Conservation (phyloP, 345 rosid genomes). For the Luvunga scandens region DNA sequence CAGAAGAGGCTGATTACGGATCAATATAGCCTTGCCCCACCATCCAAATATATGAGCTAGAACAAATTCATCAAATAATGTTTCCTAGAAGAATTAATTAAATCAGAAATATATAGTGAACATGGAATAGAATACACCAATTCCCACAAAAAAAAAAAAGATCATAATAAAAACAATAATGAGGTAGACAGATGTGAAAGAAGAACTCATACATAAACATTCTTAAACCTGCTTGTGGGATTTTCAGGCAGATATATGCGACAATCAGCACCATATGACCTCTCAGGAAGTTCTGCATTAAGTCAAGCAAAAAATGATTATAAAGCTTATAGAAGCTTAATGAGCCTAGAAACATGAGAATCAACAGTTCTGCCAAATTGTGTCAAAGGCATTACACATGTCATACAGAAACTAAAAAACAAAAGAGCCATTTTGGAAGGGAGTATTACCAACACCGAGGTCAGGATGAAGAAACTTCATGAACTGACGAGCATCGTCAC, state of each 20-base stretch:
- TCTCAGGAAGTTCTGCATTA: slow-evolving; percentile 91
- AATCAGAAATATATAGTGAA: slow-evolving; percentile 12
- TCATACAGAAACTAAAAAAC: not conserved
- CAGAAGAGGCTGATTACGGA: slow-evolving; percentile 92
- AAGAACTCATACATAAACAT: slow-evolving; percentile 97
- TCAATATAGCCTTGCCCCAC: slow-evolving; percentile 99
- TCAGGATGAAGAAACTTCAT: slow-evolving; percentile 99
- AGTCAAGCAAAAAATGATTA: not conserved
- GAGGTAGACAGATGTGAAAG: slow-evolving; percentile 35
- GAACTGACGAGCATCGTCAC: slow-evolving; percentile 93
- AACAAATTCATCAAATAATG: slow-evolving; percentile 92
- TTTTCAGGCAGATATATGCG: slow-evolving; percentile 83
- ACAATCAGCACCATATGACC: slow-evolving; percentile 96
- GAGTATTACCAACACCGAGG: slow-evolving; percentile 83
- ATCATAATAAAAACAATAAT: slow-evolving; percentile 1
- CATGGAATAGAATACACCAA: not conserved
- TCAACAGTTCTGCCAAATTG: not conserved
- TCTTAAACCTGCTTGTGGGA: slow-evolving; percentile 96
- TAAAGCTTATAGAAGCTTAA: slow-evolving; percentile 2
- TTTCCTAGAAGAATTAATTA: slow-evolving; percentile 50
- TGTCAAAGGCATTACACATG: not conserved
- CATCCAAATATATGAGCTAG: slow-evolving; percentile 97
- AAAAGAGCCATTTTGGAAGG: slow-evolving; percentile 5
- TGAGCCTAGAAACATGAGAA: not conserved
- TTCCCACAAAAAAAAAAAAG: not conserved